Conservation (phyloP, 768 basidiomycete species). For the Boletus speciosus region DNA sequence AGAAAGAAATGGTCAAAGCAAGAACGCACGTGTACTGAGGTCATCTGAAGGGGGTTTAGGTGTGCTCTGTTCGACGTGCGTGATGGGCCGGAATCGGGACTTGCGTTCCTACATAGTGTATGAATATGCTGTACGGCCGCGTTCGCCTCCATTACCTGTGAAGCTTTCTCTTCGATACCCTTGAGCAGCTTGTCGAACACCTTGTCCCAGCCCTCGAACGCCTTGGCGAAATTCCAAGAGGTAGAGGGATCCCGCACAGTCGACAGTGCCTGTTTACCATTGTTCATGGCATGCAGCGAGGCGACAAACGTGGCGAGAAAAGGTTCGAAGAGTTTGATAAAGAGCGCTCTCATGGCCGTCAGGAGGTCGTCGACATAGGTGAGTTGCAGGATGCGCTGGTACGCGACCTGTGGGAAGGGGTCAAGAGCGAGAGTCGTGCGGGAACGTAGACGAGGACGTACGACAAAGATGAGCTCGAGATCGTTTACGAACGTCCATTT, state of each 20-base stretch:
- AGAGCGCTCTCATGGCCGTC: slow-evolving; percentile 72
- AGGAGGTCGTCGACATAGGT: slow-evolving; percentile 92
- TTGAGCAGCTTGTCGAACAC: slow-evolving; percentile 74
- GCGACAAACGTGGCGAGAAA: slow-evolving; percentile 81
- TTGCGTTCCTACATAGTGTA: slow-evolving; percentile 59
- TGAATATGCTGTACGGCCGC: neutral
- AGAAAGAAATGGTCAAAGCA: neutral
- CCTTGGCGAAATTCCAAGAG: slow-evolving; percentile 66
- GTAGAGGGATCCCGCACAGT: slow-evolving; percentile 35
- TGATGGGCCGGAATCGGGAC: slow-evolving; percentile 48
- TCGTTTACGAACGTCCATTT: slow-evolving; percentile 96
- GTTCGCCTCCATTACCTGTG: slow-evolving; percentile 46
- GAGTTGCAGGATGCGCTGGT: slow-evolving; percentile 92
- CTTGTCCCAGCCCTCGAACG: slow-evolving; percentile 77
- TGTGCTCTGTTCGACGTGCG: slow-evolving; percentile 36
- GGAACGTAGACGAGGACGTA: slow-evolving; percentile 37
- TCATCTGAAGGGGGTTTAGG: slow-evolving; percentile 54
- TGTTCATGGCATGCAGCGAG: slow-evolving; percentile 66
- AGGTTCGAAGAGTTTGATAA: slow-evolving; percentile 83
- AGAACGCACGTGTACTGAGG: slow-evolving; percentile 48
- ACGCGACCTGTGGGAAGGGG: slow-evolving; percentile 66
- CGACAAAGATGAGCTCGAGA: slow-evolving; percentile 94
- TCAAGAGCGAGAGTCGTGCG: neutral
- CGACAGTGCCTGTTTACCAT: slow-evolving; percentile 36
- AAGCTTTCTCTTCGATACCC: slow-evolving; percentile 71